Percentiles rank a stretch among this genome's conserved stretches.
Evolutionary conservation across 2,329 filamentous ascomycete species (phyloP).

Genomic region (Xylariaceae sp.): DNA sequence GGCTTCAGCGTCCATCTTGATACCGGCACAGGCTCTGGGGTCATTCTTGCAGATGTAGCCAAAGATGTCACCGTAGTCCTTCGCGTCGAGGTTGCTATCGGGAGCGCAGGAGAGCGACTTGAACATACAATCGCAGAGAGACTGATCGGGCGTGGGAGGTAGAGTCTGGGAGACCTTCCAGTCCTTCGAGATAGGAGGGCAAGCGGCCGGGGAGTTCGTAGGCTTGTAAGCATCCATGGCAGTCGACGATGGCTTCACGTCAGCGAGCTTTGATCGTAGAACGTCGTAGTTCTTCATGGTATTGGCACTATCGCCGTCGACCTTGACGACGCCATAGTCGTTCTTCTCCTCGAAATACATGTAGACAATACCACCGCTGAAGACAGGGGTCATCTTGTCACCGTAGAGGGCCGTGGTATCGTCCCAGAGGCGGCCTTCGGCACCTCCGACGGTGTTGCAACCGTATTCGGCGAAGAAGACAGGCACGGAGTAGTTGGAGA

Average conservation of each 20-base stretch:
- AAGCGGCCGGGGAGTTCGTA: conserved; percentile 57
- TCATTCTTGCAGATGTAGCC: conserved; percentile 38
- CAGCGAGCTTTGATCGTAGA: conserved; percentile 57
- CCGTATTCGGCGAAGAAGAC: conserved; percentile 81
- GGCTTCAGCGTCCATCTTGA: conserved; percentile 48
- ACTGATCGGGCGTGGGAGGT: conserved; percentile 63
- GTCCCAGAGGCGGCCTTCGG: conserved; percentile 59
- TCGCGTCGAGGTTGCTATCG: conserved; percentile 43
- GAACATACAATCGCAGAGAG: conserved; percentile 68
- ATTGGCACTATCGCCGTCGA: conserved; percentile 46
- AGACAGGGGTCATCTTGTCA: conserved; percentile 61
- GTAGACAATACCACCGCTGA: conserved; percentile 78
- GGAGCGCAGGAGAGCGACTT: conserved; percentile 59
- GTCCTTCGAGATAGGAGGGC: conserved; percentile 51
- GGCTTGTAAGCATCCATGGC: conserved; percentile 56
- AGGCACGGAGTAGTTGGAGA: conserved; percentile 66
- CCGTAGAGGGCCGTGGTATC: conserved; percentile 66
- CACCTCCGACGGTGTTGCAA: conserved; percentile 54
- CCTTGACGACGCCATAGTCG: conserved; percentile 60
- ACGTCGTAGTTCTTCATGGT: conserved; percentile 60
- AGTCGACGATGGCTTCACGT: conserved; percentile 53
- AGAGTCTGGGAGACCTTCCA: conserved; percentile 60
- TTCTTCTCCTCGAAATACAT: conserved; percentile 77
- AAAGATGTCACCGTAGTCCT: conserved; percentile 47
- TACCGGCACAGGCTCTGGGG: conserved; percentile 48